phyloP scores from a whole-genome alignment of 495 filamentous ascomycete species.

The Trichoderma virens region DNA sequence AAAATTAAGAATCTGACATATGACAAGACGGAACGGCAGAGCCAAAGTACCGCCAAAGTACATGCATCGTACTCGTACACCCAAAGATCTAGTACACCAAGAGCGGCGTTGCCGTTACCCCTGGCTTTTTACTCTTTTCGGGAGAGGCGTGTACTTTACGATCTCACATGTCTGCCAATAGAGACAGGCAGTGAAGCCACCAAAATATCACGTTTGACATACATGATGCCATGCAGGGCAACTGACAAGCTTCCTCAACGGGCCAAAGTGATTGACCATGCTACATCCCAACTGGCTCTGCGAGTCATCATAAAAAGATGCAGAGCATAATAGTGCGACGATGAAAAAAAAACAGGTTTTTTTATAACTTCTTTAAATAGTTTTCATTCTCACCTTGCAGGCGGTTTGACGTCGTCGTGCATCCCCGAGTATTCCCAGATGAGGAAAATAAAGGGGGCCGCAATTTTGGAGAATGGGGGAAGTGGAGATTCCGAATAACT shows the following conservation, averaged over 20 bases:
- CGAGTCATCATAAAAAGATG: background rate
- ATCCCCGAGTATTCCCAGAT: background rate
- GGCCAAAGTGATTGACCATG: background rate
- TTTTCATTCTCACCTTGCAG: background rate
- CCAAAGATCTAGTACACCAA: background rate
- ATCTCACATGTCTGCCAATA: background rate
- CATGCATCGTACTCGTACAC: no score
- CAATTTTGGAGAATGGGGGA: background rate
- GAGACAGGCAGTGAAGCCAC: background rate
- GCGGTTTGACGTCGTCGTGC: background rate
- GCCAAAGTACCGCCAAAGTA: background rate
- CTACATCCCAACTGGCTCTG: background rate
- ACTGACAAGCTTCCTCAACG: background rate
- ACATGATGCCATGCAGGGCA: background rate
- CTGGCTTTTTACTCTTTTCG: background rate
- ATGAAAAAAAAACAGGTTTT: background rate
- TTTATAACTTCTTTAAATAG: background rate
- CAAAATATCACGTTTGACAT: background rate
- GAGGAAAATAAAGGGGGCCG: background rate
- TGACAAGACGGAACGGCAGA: background rate
- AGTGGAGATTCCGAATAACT: no score
- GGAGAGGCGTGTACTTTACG: background rate
- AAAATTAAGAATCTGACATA: background rate
- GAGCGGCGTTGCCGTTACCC: no score
- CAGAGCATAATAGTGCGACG: background rate